Conservation (phyloP, 2,329 filamentous ascomycete species). For the Annulohypoxylon truncatum region DNA sequence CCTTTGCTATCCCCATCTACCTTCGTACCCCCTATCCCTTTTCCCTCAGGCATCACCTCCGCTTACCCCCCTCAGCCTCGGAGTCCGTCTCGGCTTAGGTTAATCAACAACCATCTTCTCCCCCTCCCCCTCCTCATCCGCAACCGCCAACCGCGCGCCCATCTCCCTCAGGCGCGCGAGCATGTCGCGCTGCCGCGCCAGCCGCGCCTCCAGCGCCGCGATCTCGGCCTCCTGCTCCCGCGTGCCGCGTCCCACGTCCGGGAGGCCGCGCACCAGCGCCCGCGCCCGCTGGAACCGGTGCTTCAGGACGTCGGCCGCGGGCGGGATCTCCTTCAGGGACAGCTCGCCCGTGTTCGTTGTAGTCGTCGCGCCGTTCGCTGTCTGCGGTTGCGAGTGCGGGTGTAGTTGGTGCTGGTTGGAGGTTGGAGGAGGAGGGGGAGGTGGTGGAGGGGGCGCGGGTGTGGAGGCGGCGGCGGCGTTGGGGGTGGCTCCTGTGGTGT, state of each 20-base stretch:
- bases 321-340: slow-evolving; percentile 78
- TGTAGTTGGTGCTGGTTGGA: too few species aligned
- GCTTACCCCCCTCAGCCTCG: not conserved
- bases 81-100: not conserved
- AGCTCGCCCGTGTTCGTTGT: slow-evolving; percentile 51
- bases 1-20: too few species aligned
- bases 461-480: slow-evolving; percentile 46
- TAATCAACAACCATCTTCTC: slow-evolving; percentile 45
- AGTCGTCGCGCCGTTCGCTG: slow-evolving; percentile 49
- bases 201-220: slow-evolving; percentile 70
- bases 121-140: slow-evolving; percentile 49
- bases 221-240: slow-evolving; percentile 80
- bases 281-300: slow-evolving; percentile 85
- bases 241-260: slow-evolving; percentile 75
- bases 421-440: slow-evolving; percentile 29
- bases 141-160: slow-evolving; percentile 56
- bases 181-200: slow-evolving; percentile 70
- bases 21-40: not conserved
- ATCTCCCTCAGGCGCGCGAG: slow-evolving; percentile 66
- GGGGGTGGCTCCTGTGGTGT: slow-evolving; percentile 51
- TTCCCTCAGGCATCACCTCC: too few species aligned
- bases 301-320: slow-evolving; percentile 81
- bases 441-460: slow-evolving; percentile 30
- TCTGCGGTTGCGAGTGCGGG: slow-evolving; percentile 46
- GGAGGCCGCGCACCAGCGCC: slow-evolving; percentile 71